Evolutionary conservation across 345 rosid species (phyloP).

Genomic region (Atalantia buxifolia): DNA sequence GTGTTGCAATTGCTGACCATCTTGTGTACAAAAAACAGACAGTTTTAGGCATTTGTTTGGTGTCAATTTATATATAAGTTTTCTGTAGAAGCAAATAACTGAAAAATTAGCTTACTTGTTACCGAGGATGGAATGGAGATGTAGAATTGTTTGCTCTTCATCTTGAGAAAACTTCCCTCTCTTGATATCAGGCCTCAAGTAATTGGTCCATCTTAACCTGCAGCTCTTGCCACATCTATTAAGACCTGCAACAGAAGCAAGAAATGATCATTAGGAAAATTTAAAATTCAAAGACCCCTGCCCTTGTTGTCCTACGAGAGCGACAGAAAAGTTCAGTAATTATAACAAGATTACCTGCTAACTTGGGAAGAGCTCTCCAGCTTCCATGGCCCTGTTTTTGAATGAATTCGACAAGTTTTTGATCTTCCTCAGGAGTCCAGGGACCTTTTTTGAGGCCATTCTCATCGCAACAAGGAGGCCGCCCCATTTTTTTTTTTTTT

Average conservation of each 20-base stretch:
- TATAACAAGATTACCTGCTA: constrained; percentile 35
- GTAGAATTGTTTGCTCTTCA: constrained; percentile 72
- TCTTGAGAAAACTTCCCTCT: constrained; percentile 77
- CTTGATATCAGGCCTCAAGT: constrained; percentile 75
- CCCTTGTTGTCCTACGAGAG: too few relatives aligned
- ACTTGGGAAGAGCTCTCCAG: constrained; percentile 70
- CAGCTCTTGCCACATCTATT: constrained; percentile 89
- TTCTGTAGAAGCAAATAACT: background rate
- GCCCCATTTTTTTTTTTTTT: constrained; percentile 27
- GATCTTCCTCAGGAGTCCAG: constrained; percentile 66
- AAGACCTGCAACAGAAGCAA: constrained; percentile 39
- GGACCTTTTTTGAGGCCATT: constrained; percentile 68
- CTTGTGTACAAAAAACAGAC: constrained; percentile 19
- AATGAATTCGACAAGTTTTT: constrained; percentile 47
- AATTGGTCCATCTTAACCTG: constrained; percentile 80
- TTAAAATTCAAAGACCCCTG: background rate
- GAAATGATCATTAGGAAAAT: background rate
- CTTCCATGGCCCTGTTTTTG: constrained; percentile 59
- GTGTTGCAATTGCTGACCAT: constrained; percentile 72
- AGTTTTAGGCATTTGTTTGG: background rate
- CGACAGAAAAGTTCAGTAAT: background rate
- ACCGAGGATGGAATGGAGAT: constrained; percentile 77
- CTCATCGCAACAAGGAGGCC: constrained; percentile 56
- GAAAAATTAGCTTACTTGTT: constrained; percentile 45
- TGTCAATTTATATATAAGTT: background rate